phyloP scores from a whole-genome alignment of 306 rosid species.

The Acmispon strigosus region DNA sequence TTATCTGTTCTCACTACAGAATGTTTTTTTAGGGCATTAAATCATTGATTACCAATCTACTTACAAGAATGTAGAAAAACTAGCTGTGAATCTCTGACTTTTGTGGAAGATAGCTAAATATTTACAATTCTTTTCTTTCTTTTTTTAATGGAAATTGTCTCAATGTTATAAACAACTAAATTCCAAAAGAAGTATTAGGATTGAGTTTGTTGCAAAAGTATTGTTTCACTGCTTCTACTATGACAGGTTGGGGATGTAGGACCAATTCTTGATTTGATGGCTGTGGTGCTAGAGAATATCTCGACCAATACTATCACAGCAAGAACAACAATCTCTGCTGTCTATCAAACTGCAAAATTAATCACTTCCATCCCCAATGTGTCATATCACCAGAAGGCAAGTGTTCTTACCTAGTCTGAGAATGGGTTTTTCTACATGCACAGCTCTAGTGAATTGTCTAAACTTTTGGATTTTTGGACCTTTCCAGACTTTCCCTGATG shows the following conservation, averaged over 20 bases:
- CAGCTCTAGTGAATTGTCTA: constrained; percentile 12
- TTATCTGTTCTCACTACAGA: background rate
- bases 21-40: background rate
- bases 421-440: constrained; percentile 19
- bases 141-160: background rate
- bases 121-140: background rate
- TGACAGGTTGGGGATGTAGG: constrained; percentile 87
- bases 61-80: background rate
- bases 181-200: constrained; percentile 4
- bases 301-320: constrained; percentile 46
- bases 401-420: constrained; percentile 22
- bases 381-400: constrained; percentile 73
- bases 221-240: constrained; percentile 8
- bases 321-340: constrained; percentile 76
- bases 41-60: background rate
- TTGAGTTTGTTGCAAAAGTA: constrained; percentile 12
- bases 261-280: constrained; percentile 89
- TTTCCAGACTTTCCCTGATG: constrained; percentile 92
- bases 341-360: constrained; percentile 68
- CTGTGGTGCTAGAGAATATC: constrained; percentile 77
- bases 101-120: constrained; percentile 2
- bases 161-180: background rate
- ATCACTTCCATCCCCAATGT: constrained; percentile 70
- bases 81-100: background rate
- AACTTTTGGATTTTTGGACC: constrained; percentile 14